A percentile compares a stretch with the other conserved stretches of the same genome.
Evolutionary conservation across 441 rosid genomes (phyloP).

Genomic region (Aleurites moluccanus): DNA sequence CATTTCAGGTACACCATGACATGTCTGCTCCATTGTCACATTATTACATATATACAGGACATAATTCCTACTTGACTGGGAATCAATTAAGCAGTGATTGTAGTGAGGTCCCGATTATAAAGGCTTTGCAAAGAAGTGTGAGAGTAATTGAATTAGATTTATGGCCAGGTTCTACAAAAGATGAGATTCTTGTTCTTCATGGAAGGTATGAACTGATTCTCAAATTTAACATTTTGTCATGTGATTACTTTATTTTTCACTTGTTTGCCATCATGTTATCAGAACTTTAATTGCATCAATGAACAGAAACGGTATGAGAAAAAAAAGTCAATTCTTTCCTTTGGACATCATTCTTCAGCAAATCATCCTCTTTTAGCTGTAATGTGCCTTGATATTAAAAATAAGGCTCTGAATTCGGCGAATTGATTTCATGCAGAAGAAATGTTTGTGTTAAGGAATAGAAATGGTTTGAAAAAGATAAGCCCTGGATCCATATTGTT

Average conservation of each 20-base stretch:
- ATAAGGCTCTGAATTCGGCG: no score
- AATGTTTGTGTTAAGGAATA: background rate
- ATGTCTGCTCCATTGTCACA: constrained; percentile 84
- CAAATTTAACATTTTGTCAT: background rate
- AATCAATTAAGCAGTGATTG: constrained; percentile 93
- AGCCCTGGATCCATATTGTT: background rate
- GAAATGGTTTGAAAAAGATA: background rate
- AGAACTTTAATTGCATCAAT: background rate
- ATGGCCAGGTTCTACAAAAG: constrained; percentile 80
- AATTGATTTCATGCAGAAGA: background rate
- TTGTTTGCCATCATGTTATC: background rate
- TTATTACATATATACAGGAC: constrained; percentile 85
- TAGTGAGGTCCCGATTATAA: constrained; percentile 75
- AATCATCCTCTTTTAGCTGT: background rate
- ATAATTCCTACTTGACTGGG: constrained; percentile 88
- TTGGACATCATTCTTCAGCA: background rate
- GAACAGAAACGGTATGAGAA: background rate
- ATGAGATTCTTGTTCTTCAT: constrained; percentile 76
- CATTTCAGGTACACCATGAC: constrained; percentile 78
- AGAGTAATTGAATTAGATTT: constrained; percentile 89
- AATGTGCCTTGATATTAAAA: background rate
- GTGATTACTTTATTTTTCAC: background rate
- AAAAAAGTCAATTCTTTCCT: background rate
- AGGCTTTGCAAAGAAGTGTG: constrained; percentile 75
- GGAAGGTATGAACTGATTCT: constrained; percentile 54